Conservation (phyloP, 2,329 filamentous ascomycete genomes). For the Aspergillus niger region DNA sequence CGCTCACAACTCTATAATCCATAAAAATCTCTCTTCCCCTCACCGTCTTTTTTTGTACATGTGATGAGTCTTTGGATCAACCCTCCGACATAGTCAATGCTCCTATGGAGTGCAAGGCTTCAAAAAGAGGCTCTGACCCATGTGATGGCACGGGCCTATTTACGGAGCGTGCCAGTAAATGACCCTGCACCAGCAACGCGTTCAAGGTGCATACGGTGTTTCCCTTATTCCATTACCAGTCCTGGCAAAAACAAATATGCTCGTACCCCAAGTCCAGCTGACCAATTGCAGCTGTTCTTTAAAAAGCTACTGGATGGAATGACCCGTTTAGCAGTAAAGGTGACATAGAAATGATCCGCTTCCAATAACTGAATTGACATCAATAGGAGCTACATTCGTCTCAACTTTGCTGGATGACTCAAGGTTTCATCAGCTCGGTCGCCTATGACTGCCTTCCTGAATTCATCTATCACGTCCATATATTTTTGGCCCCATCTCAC, state of each 20-base stretch:
- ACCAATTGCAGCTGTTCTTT: background rate
- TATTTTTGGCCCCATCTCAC: constrained; percentile 3
- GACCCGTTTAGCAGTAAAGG: background rate
- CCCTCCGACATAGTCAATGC: background rate
- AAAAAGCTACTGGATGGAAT: background rate
- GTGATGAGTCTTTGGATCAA: constrained; percentile 4
- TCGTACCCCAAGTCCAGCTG: background rate
- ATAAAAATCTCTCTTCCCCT: background rate
- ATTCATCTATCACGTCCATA: background rate
- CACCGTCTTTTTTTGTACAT: constrained; percentile 12
- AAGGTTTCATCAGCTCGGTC: background rate
- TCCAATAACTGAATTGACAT: background rate
- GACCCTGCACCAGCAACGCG: background rate
- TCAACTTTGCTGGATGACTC: background rate
- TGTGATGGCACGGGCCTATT: background rate
- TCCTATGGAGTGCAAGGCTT: background rate
- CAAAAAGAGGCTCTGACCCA: background rate
- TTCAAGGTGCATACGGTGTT: background rate
- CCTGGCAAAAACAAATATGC: background rate
- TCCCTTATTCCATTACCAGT: background rate
- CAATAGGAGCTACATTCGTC: background rate
- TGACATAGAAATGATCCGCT: background rate
- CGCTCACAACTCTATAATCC: constrained; percentile 2
- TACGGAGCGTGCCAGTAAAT: background rate
- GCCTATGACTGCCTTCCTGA: background rate